phyloP scores from a whole-genome alignment of 352 stramenopile genomes.

The Pythium chondricola region DNA sequence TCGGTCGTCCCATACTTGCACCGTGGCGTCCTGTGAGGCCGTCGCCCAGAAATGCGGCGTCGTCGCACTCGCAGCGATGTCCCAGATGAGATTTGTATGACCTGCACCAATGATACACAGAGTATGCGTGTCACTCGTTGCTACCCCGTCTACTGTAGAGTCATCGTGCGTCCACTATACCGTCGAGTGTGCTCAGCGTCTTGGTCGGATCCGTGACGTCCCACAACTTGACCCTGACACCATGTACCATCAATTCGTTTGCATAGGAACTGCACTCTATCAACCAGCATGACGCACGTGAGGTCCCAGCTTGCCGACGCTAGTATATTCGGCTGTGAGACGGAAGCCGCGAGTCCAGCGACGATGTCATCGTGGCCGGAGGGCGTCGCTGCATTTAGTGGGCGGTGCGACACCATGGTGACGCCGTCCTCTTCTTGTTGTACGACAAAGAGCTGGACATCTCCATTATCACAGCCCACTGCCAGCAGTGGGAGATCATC shows the following conservation, averaged over 20 bases:
- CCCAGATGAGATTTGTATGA: constrained; percentile 73
- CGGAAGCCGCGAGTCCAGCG: constrained; percentile 41
- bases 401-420: not conserved
- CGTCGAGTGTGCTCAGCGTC: constrained; percentile 44
- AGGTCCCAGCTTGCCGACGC: constrained; percentile 65
- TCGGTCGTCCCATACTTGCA: constrained; percentile 74
- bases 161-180: too few relatives aligned
- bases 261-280: not conserved
- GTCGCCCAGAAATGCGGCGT: constrained; percentile 43
- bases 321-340: constrained; percentile 34
- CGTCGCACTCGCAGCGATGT: constrained; percentile 40
- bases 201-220: constrained; percentile 46
- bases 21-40: constrained; percentile 58
- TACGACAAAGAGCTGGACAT: constrained; percentile 40
- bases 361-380: constrained; percentile 67
- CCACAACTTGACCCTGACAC: constrained; percentile 66
- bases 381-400: not conserved
- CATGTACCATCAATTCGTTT: not conserved
- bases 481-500: constrained; percentile 40
- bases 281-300: constrained; percentile 29
- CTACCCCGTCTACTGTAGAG: too few relatives aligned
- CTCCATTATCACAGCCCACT: constrained; percentile 67
- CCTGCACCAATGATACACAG: constrained; percentile 30
- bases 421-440: too few relatives aligned
- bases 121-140: too few relatives aligned